Base-by-base conservation (phyloP, 805 yeast genomes). In the Saturnispora zaruensis region DNA sequence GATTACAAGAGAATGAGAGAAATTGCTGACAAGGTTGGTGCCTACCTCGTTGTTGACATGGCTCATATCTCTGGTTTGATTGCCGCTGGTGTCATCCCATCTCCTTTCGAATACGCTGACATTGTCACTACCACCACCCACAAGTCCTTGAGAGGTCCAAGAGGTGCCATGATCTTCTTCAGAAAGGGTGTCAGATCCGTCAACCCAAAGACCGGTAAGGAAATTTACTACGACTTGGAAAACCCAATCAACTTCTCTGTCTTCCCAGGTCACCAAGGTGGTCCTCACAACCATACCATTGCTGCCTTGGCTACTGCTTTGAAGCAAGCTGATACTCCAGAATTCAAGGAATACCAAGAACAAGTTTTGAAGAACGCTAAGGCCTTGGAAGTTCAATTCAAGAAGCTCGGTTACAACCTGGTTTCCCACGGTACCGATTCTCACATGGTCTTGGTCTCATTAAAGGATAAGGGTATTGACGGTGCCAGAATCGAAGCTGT, bases 191-290 rank as follows among this genome's bases (percentile, higher is more conserved):
- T 87, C 51, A 82, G 95, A 72, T 79, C 82, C 58, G 79, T 81
- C 57, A 82, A 82, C 62, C 87, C 87, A 76, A 80, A 81, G 59
- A 47, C 50, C 21, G 97, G 96, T 57, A 87, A 86, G 68, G 90
- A 87, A 70, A 74, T 84, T 50, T 72, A 76, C 46, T 90, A 88
- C 67, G 96, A 91, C 62, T 78, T 91, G 64, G 98, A 91, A 71
- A 80, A 81, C 65, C 84, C 81, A 66, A 89, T 91, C 71, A 91
- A 91, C 78, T 91, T 91, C 66, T 87, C 96, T 30, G 98, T 91
- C 50, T 91, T 91, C 87, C 99, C 99, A 59, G 98, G 95, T 57
- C 98, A 91, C 70, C 99, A 91, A 76, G 99, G 99, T 75, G 99
- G 99, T 65, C 99, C 99, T 59, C 98, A 91, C 71, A 91, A 91